Conservation (phyloP, 352 stramenopile species). For the Phytophthora boehmeriae region DNA sequence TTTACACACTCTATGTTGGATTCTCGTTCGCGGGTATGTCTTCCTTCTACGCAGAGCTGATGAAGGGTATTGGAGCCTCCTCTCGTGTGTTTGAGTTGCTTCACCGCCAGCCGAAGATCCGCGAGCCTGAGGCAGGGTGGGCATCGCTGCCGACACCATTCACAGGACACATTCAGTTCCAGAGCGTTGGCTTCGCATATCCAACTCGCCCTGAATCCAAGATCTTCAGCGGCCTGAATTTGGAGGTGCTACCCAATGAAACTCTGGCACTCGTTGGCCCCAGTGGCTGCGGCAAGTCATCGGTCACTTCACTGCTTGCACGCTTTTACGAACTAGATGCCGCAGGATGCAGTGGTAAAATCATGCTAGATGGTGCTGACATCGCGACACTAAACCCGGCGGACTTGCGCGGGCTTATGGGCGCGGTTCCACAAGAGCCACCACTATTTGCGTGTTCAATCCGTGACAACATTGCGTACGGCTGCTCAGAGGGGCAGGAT, state of each 20-base stretch:
- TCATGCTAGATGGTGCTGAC: conserved; percentile 64
- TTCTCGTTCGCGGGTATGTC: conserved; percentile 90
- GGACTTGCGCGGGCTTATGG: conserved; percentile 65
- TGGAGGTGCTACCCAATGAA: conserved; percentile 70
- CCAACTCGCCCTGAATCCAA: conserved; percentile 59
- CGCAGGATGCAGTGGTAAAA: conserved; percentile 50
- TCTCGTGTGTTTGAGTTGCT: conserved; percentile 92
- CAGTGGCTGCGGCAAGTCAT: conserved; percentile 78
- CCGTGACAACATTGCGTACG: conserved; percentile 80
- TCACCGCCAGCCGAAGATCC: conserved; percentile 74
- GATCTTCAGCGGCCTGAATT: conserved; percentile 55
- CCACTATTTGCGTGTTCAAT: conserved; percentile 80
- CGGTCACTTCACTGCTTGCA: conserved; percentile 69
- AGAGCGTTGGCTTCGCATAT: conserved; percentile 84
- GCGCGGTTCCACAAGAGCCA: conserved; percentile 72
- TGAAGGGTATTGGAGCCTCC: conserved; percentile 91
- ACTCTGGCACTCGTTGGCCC: conserved; percentile 77
- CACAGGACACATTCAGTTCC: conserved; percentile 71
- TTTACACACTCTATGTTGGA: conserved; percentile 94
- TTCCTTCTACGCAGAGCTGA: conserved; percentile 91
- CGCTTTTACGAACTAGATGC: conserved; percentile 77
- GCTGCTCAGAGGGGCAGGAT: conserved; percentile 49
- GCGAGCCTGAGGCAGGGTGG: conserved; percentile 40
- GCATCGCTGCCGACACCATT: conserved; percentile 39
- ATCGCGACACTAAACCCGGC: conserved; percentile 58